Evolutionary conservation across 2,329 filamentous ascomycete species (phyloP).

Genomic region (Pseudogymnoascus sp.): DNA sequence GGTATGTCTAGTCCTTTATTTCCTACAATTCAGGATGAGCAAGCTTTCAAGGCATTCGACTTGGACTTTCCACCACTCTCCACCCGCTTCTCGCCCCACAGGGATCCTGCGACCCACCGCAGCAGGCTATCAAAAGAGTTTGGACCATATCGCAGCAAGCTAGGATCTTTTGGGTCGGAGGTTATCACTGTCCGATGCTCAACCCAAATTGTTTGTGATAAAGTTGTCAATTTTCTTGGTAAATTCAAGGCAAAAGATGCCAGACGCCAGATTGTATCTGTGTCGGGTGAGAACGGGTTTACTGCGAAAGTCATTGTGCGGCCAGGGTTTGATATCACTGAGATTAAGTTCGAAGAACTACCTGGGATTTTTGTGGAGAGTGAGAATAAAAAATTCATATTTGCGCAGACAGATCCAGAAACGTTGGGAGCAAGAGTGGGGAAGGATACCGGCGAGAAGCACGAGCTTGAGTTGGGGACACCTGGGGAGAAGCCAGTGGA

Average conservation of each 20-base stretch:
- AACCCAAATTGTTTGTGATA: background rate
- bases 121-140: background rate
- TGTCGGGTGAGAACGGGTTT: background rate
- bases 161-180: background rate
- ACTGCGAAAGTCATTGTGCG: background rate
- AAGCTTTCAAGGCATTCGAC: background rate
- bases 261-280: background rate
- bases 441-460: background rate
- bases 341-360: background rate
- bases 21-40: background rate
- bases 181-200: background rate
- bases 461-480: background rate
- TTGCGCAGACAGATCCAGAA: background rate
- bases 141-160: background rate
- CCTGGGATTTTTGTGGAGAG: background rate
- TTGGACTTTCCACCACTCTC: background rate
- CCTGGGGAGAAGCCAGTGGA: background rate
- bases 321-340: background rate
- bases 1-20: background rate
- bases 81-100: background rate
- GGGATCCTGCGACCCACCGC: background rate
- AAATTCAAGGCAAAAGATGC: background rate
- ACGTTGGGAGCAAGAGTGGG: background rate
- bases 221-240: background rate
- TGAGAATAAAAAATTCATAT: background rate